Percentiles rank a stretch among this genome's conserved stretches.
Conservation (phyloP, 2,329 filamentous ascomycete genomes). For the Aspergillus novoparasiticus region DNA sequence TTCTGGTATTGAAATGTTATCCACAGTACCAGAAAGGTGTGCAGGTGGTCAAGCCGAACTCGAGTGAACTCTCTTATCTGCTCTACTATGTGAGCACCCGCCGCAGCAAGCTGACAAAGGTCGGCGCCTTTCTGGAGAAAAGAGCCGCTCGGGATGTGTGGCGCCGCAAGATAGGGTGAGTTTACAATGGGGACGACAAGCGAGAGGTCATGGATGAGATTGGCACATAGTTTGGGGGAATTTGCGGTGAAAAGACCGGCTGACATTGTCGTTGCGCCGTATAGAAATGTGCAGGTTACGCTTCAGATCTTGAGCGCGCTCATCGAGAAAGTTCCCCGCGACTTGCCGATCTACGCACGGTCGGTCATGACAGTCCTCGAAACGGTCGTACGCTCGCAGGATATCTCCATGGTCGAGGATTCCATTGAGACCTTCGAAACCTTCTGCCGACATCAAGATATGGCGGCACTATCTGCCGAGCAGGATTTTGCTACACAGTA, state of each 20-base stretch:
- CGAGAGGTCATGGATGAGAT: neutral
- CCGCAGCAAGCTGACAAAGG: slow-evolving; percentile 93
- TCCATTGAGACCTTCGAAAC: slow-evolving; percentile 83
- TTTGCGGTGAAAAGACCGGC: slow-evolving; percentile 5
- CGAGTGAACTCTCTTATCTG: slow-evolving; percentile 93
- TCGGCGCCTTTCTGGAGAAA: slow-evolving; percentile 91
- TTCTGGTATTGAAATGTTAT: slow-evolving; percentile 94
- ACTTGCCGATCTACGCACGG: slow-evolving; percentile 83
- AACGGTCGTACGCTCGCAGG: slow-evolving; percentile 78
- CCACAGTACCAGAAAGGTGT: slow-evolving; percentile 88
- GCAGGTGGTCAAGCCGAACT: slow-evolving; percentile 92
- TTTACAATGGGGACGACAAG: slow-evolving; percentile 17
- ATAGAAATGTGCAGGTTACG: slow-evolving; percentile 88
- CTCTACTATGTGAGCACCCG: slow-evolving; percentile 96
- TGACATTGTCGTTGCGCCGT: slow-evolving; percentile 10
- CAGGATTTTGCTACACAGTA: slow-evolving; percentile 81
- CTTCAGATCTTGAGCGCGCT: slow-evolving; percentile 88
- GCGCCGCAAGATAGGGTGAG: slow-evolving; percentile 81
- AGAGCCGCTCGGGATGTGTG: slow-evolving; percentile 90
- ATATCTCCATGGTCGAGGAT: slow-evolving; percentile 91
- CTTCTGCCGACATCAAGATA: slow-evolving; percentile 87
- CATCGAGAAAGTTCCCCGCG: slow-evolving; percentile 89
- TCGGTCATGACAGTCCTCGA: slow-evolving; percentile 84
- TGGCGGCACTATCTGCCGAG: slow-evolving; percentile 80
- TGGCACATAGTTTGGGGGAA: neutral